Percentiles rank a stretch among this genome's conserved stretches.
Conservation (phyloP, 805 yeast genomes). For the Kuraishia borneana region DNA sequence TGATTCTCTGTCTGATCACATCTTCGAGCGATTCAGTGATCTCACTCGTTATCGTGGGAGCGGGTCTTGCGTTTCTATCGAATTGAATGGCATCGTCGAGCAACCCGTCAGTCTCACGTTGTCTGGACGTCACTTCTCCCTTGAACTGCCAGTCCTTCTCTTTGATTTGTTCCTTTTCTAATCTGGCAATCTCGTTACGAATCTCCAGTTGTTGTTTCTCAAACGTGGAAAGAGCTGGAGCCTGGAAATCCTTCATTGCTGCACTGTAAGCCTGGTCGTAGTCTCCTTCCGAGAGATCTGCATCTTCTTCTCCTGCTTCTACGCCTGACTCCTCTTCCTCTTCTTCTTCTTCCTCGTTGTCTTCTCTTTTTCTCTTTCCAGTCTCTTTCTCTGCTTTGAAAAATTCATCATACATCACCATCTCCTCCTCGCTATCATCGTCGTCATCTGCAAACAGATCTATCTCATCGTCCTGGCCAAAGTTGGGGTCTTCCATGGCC, state of each 20-base stretch:
- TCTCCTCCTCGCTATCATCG: constrained; percentile 25
- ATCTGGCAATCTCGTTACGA: constrained; percentile 61
- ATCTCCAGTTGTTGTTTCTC: constrained; percentile 75
- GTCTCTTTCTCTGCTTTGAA: constrained; percentile 23
- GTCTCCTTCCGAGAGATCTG: constrained; percentile 50
- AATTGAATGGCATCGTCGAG: constrained; percentile 77
- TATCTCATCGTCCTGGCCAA: constrained; percentile 31
- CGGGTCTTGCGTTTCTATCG: constrained; percentile 91
- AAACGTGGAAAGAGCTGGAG: constrained; percentile 46
- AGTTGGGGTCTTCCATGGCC: constrained; percentile 39
- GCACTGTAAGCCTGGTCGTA: constrained; percentile 44
- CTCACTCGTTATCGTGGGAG: constrained; percentile 87
- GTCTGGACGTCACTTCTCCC: constrained; percentile 80
- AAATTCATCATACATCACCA: constrained; percentile 55
- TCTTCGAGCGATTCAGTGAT: constrained; percentile 83
- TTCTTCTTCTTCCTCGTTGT: constrained; percentile 5
- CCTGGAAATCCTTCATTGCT: constrained; percentile 22
- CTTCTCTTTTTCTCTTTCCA: constrained; percentile 9
- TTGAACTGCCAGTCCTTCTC: constrained; percentile 90
- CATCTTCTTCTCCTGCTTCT: constrained; percentile 24
- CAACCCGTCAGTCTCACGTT: constrained; percentile 77
- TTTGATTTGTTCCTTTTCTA: constrained; percentile 82
- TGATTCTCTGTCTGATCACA: constrained; percentile 72
- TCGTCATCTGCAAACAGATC: constrained; percentile 32
- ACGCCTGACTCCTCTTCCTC: constrained; percentile 8